Percentiles rank a stretch among this genome's conserved stretches.
These are phyloP conservation scores for Saprolegnia diclina DNA, from an alignment of 352 stramenopile genomes.

Conservation along the genomic window DNA sequence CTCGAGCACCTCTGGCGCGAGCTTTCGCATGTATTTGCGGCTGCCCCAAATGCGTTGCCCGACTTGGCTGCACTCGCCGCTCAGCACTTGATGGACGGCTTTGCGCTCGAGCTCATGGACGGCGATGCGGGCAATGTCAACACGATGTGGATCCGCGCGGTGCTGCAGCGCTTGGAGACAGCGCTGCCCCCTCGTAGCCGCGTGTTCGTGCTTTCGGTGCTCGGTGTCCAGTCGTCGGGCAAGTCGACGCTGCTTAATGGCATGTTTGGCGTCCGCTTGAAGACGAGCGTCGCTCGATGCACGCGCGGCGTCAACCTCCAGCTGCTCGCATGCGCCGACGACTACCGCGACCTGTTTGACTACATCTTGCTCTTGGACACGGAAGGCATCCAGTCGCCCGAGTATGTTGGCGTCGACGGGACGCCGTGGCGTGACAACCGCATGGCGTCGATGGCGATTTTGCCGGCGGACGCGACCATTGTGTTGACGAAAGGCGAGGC, in stretches of 20 bases:
- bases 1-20: conserved; percentile 4
- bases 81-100: background rate
- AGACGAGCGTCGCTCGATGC: background rate
- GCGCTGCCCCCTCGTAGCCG: background rate
- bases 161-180: background rate
- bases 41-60: no score
- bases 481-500: background rate
- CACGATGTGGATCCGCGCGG: background rate
- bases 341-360: background rate
- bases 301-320: conserved; percentile 8
- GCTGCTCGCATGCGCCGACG: background rate
- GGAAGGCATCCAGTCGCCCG: conserved; percentile 11
- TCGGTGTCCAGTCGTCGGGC: conserved; percentile 2
- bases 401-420: background rate
- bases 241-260: conserved; percentile 5
- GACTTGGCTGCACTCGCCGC: no score
- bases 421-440: conserved; percentile 1
- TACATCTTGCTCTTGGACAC: conserved; percentile 8
- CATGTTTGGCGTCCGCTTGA: conserved; percentile 9
- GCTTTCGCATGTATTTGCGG: background rate
- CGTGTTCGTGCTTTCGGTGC: background rate
- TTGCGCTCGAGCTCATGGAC: conserved; percentile 8
- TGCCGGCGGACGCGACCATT: conserved; percentile 3
- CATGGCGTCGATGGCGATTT: conserved; percentile 1
- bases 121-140: background rate